Base-by-base conservation (phyloP, 768 basidiomycete species). In the Kwoniella heveanensis region DNA sequence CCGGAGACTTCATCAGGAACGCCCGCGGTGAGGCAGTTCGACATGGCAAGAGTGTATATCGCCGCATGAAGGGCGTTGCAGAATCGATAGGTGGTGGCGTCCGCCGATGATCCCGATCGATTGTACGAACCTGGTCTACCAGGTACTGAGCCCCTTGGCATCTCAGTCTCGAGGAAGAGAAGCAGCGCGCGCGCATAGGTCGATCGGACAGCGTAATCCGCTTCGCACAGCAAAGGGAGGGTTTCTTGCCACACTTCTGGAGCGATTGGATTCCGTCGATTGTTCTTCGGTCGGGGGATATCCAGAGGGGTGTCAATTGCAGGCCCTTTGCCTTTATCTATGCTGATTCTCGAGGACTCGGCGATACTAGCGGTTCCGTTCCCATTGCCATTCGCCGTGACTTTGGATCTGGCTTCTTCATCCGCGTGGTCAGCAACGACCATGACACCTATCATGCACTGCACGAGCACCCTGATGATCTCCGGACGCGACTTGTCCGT, bases 201-300 rank as follows among this genome's bases (percentile, higher is more conserved):
- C 13, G 86, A 85, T 59, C 93, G 87, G 22, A 94, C 87, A n/a
- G 85, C 82, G 70, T 85, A 88, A 60, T 91, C 88, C 13, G 81
- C 78, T 74, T 95, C 91, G 75, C 91, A 94, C 3, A 95, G 80
- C 26, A 96, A 83, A 52, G 88, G 88, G 48, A 95, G 79, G 1
- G 90, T 93, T 65, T 95, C 92, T 76, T 92, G 90, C 92, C 92
- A 95, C 32, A 89, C 85, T 73, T 92, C 91, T 27, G 89, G 88
- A 2, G 88, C 83, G 30, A 96, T 85, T 65, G 74, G 73, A 64
- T 82, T 81, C 12, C 77, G 64, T 47, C 75, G 51, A 13, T 60
- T 62, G 15, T 44, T 53, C 15, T 54, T 49, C 25, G 27, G 54
- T 6, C 60, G 62, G 13, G 55, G 59, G n/a, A 55, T 55, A 32